Conservation (phyloP, 768 basidiomycete species). For the Kwoniella bestiolae region DNA sequence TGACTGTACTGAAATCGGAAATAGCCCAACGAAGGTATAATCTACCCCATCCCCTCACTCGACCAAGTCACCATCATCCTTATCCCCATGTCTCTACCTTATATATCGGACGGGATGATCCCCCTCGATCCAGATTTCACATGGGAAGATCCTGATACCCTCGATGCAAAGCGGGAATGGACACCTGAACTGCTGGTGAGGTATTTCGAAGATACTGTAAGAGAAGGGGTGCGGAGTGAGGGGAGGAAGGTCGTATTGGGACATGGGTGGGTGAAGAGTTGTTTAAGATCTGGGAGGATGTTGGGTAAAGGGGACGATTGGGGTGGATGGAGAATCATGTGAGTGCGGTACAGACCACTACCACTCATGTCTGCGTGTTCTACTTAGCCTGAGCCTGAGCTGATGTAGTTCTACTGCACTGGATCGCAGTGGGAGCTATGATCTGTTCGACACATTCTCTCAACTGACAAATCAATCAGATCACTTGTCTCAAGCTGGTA, state of each 20-base stretch:
- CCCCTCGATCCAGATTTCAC: not conserved
- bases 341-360: too few species aligned
- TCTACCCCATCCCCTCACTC: not conserved
- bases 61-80: constrained; percentile 1
- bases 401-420: too few species aligned
- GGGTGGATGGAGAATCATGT: constrained; percentile 16
- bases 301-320: constrained; percentile 4
- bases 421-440: too few species aligned
- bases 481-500: too few species aligned
- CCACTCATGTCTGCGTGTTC: too few species aligned
- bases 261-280: constrained; percentile 2
- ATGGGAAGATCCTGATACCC: constrained; percentile 3
- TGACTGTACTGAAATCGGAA: too few species aligned
- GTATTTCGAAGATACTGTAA: constrained; percentile 12
- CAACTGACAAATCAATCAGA: too few species aligned
- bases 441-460: too few species aligned
- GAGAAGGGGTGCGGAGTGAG: not conserved
- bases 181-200: constrained; percentile 10
- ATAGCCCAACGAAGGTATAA: too few species aligned
- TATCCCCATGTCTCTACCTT: not conserved
- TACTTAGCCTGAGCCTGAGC: too few species aligned
- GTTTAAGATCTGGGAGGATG: constrained; percentile 2
- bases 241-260: constrained; percentile 9
- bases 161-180: not conserved
- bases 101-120: not conserved